Conservation (phyloP, 2,329 filamentous ascomycete species). For the Apiospora arundinis region DNA sequence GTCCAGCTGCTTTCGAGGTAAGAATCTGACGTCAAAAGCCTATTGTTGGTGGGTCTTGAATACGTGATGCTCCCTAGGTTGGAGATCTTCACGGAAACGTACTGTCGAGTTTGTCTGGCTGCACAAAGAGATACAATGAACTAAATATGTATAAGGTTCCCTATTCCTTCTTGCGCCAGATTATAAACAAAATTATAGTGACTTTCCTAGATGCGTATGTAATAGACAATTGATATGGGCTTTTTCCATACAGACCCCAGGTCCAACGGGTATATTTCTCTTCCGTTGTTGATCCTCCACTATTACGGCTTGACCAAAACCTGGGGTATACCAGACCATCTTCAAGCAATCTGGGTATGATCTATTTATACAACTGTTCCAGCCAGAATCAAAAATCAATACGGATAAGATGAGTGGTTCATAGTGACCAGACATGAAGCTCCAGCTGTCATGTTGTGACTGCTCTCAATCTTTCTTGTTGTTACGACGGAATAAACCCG, state of each 20-base stretch:
- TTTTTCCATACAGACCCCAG: background rate
- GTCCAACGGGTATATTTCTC: background rate
- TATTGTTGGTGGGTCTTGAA: too few relatives aligned
- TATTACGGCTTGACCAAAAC: background rate
- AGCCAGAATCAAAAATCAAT: constrained; percentile 16
- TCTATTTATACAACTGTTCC: constrained; percentile 16
- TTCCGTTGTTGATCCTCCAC: background rate
- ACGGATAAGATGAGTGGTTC: background rate
- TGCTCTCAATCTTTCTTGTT: constrained; percentile 38
- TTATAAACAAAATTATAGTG: background rate
- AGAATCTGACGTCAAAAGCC: too few relatives aligned
- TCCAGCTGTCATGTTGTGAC: background rate
- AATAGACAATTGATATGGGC: background rate
- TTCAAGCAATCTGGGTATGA: constrained; percentile 3
- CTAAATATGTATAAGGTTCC: background rate
- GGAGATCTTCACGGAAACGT: background rate
- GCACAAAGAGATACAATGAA: background rate
- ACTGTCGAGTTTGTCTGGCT: background rate
- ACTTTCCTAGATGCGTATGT: background rate
- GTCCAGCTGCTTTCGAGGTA: background rate
- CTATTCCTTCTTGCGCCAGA: background rate
- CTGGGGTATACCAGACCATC: background rate
- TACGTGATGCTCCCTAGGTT: background rate
- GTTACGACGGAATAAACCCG: constrained; percentile 48
- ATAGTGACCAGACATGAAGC: background rate